Conservation (phyloP, 2,329 filamentous ascomycete genomes). For the Paracorniculantispora psalliotae region DNA sequence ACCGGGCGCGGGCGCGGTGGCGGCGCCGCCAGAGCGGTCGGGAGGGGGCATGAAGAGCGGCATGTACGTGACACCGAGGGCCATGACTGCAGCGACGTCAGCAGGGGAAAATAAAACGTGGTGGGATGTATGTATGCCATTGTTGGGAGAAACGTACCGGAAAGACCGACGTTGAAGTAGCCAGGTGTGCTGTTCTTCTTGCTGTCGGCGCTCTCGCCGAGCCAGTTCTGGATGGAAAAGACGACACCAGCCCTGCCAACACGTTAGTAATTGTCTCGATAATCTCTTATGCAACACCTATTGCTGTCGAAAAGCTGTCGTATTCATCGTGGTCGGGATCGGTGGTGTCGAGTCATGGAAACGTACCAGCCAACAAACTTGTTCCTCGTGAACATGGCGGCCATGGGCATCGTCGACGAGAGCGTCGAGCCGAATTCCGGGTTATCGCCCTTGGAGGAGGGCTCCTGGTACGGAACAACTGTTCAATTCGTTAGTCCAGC, state of each 20-base stretch:
- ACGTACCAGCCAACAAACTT: conserved; percentile 66
- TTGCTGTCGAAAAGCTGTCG: background rate
- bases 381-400: conserved; percentile 89
- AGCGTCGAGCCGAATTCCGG: conserved; percentile 69
- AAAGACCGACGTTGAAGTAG: conserved; percentile 72
- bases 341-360: background rate
- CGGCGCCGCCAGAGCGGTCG: conserved; percentile 15
- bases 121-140: background rate
- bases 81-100: conserved; percentile 42
- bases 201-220: conserved; percentile 66
- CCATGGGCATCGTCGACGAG: conserved; percentile 84
- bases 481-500: background rate
- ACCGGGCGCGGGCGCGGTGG: background rate
- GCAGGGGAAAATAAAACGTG: background rate
- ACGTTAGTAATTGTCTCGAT: conserved; percentile 10
- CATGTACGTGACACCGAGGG: conserved; percentile 49
- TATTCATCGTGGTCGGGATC: background rate
- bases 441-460: conserved; percentile 56
- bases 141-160: conserved; percentile 47
- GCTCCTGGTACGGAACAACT: conserved; percentile 89
- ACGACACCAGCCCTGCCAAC: conserved; percentile 61
- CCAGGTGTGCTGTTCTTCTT: conserved; percentile 64
- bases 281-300: too few species aligned
- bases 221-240: conserved; percentile 70
- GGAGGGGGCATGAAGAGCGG: conserved; percentile 45